These are phyloP conservation scores for Alternaria sp. DNA, from an alignment of 2,329 filamentous ascomycete species.

Conservation along the genomic window DNA sequence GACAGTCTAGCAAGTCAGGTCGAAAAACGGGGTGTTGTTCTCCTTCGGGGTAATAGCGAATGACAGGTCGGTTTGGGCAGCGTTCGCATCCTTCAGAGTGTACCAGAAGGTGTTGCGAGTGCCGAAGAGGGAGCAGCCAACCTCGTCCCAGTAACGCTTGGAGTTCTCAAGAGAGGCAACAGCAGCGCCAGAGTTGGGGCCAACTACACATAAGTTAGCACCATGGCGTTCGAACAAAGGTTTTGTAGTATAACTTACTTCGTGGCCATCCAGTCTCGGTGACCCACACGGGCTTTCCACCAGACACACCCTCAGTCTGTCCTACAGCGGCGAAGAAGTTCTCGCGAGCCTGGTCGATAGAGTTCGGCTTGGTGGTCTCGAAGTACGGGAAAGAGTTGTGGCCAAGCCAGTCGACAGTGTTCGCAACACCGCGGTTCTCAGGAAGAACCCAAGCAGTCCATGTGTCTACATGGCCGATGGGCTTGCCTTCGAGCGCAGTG, in stretches of 20 bases:
- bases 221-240: background rate
- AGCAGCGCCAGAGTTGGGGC: constrained; percentile 34
- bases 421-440: constrained; percentile 74
- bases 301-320: constrained; percentile 66
- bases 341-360: constrained; percentile 67
- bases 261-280: constrained; percentile 86
- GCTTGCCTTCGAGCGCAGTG: constrained; percentile 65
- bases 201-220: constrained; percentile 8
- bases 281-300: constrained; percentile 79
- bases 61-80: constrained; percentile 50
- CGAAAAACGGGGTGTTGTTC: constrained; percentile 60
- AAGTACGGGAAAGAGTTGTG: constrained; percentile 90
- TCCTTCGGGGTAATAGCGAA: constrained; percentile 65
- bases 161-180: constrained; percentile 38
- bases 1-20: constrained; percentile 58
- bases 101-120: constrained; percentile 44
- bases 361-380: constrained; percentile 66
- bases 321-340: constrained; percentile 74
- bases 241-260: background rate
- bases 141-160: constrained; percentile 38
- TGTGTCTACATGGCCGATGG: constrained; percentile 86
- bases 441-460: constrained; percentile 76
- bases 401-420: constrained; percentile 78
- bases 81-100: constrained; percentile 53
- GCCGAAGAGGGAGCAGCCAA: constrained; percentile 43